Evolutionary conservation across 768 basidiomycete genomes (phyloP), one percentile per base, ranked within the genome.

Genomic region (Termitomyces bulborhizus): DNA sequence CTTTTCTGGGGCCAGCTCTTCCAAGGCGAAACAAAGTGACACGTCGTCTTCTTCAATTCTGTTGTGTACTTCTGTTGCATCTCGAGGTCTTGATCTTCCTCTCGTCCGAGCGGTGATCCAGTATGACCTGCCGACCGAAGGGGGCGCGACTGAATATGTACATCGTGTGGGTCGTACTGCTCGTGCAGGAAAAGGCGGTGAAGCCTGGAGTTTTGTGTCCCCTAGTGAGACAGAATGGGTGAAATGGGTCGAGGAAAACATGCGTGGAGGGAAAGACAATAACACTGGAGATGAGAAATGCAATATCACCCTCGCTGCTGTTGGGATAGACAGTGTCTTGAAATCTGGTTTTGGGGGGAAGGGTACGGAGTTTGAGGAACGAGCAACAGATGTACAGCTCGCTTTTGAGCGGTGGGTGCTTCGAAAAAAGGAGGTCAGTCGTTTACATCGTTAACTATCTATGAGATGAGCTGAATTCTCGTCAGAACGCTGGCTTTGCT

Each of bases 121-220:
- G 66, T 97, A 97, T 65, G 97, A 99, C 67, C 81, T 98, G 21
- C 96, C 97, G 0, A 98, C 97, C 0, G 97, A 99, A 74, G 91
- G 94, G 16, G 96, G 97, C 9, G 86, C 86, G 27, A 97, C 88
- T 11, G 97, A 99, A 67, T 98, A 99, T 63, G 85, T 99, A 9
- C 97, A 99, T 73, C 83, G 97, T 46, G 92, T 98, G 7, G 97
- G 97, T 29, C 86, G 97, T 49, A 99, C 97, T 3, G 97, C 97
- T 13, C 92, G 97, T 68, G 95, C 89, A 7, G 97, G 97, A 13
- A 90, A 88, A 61, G 90, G 92, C 26, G 97, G 97, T 57, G 93
- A 98, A 68, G 93, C 95, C 2, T 98, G 95, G 94, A 86, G 88
- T 55, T 84, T 99, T 54, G 84, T 98, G 40, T 76, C 85, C 1